Percentiles rank a stretch among this genome's conserved stretches.
Conservation (phyloP, 805 yeast species). For the Yarrowia sp. region DNA sequence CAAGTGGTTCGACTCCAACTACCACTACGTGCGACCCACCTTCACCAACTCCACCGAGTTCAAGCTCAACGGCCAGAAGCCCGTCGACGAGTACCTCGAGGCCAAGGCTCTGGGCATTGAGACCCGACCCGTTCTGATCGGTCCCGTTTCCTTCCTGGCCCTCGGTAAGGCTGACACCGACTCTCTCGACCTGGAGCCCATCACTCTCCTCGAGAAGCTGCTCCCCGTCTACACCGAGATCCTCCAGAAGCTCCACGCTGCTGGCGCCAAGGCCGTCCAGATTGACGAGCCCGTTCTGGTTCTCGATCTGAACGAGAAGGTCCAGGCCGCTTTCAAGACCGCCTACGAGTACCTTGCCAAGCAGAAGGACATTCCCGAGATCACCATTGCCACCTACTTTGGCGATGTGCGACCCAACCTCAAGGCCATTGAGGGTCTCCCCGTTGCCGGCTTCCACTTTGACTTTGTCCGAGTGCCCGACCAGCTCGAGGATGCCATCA, state of each 20-base stretch:
- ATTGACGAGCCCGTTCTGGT: slow-evolving; percentile 97
- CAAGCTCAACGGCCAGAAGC: slow-evolving; percentile 95
- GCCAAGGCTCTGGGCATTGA: slow-evolving; percentile 95
- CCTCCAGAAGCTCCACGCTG: slow-evolving; percentile 83
- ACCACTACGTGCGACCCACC: slow-evolving; percentile 99
- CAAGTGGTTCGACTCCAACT: slow-evolving; percentile 99
- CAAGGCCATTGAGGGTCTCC: slow-evolving; percentile 83
- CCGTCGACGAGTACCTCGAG: slow-evolving; percentile 96
- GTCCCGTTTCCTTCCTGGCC: slow-evolving; percentile 94
- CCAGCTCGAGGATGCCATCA: slow-evolving; percentile 84
- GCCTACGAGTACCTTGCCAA: slow-evolving; percentile 81
- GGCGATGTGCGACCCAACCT: slow-evolving; percentile 99
- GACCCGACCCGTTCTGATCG: slow-evolving; percentile 96
- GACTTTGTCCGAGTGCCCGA: slow-evolving; percentile 96
- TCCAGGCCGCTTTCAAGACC: slow-evolving; percentile 84
- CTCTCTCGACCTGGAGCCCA: slow-evolving; percentile 92
- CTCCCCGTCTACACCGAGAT: slow-evolving; percentile 93
- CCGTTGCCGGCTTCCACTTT: slow-evolving; percentile 94
- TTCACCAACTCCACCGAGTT: slow-evolving; percentile 93
- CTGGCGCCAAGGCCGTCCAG: slow-evolving; percentile 96
- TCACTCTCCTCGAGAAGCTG: slow-evolving; percentile 84
- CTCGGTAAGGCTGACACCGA: slow-evolving; percentile 99
- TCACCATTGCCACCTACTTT: slow-evolving; percentile 89
- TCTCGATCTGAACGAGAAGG: slow-evolving; percentile 84
- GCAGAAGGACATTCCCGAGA: slow-evolving; percentile 74